These are phyloP conservation scores for Leptodermis oblonga DNA, from an alignment of 257 asterid species.

Conservation along the genomic window DNA sequence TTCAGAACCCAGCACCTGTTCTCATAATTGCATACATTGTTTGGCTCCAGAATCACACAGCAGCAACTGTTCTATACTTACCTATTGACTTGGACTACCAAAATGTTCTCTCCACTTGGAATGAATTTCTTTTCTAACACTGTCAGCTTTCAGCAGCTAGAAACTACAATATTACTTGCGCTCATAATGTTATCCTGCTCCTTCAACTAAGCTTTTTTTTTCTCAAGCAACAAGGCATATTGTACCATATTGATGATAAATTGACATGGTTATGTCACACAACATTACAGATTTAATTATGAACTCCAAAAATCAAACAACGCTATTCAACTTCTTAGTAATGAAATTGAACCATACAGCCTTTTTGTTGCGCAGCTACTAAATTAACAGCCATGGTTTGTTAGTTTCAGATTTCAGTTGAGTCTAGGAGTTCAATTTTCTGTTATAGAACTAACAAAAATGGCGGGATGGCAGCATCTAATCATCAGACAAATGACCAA, in stretches of 20 bases:
- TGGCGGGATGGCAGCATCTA: not conserved
- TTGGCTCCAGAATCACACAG: not conserved
- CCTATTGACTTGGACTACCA: not conserved
- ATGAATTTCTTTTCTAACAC: not conserved
- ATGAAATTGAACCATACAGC: not conserved
- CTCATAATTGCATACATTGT: not conserved
- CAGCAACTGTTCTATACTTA: too few relatives aligned
- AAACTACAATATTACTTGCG: not conserved
- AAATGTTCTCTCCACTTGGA: not conserved
- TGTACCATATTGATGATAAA: not conserved
- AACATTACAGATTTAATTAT: not conserved
- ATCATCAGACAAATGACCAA: not conserved
- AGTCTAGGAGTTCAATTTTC: not conserved
- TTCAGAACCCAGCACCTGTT: not conserved
- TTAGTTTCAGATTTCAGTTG: not conserved
- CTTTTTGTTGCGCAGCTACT: not conserved
- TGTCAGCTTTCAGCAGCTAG: not conserved
- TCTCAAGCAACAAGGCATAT: not conserved
- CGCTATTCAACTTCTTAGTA: not conserved
- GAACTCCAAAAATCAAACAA: not conserved
- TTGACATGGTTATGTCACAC: not conserved
- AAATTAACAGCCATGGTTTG: not conserved
- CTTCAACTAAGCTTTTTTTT: not conserved
- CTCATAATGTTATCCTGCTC: not conserved
- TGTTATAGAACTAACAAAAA: not conserved